These are phyloP conservation scores for Capsella rubella DNA, from an alignment of 441 rosid genomes.

Conservation along the genomic window DNA sequence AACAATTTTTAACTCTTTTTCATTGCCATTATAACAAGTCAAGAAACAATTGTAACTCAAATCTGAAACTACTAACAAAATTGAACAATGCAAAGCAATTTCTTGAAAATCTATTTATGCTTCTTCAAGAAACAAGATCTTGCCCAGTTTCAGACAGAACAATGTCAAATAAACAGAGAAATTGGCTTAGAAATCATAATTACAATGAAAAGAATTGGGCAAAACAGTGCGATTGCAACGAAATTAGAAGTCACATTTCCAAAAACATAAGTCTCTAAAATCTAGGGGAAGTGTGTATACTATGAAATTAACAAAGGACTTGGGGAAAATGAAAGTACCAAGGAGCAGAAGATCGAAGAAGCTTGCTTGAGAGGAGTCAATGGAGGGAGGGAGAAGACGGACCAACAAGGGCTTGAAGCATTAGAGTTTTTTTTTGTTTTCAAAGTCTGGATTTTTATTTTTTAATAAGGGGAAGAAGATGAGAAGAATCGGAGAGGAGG, in stretches of 20 bases:
- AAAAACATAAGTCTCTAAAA: neutral
- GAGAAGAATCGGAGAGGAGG: neutral
- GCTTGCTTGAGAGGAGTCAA: neutral
- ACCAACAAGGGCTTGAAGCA: neutral
- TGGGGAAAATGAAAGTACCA: slow-evolving; percentile 15
- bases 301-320: neutral
- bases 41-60: neutral
- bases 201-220: neutral
- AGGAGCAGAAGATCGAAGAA: neutral
- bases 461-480: too few relatives aligned
- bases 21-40: neutral
- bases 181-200: neutral
- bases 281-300: neutral
- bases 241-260: neutral
- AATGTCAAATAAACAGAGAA: neutral
- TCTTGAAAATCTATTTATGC: too few relatives aligned
- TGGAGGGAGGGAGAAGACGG: slow-evolving; percentile 6
- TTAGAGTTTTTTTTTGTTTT: neutral
- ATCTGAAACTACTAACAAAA: neutral
- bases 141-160: neutral
- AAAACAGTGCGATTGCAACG: neutral
- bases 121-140: neutral
- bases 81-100: too few relatives aligned
- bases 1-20: neutral
- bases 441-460: neutral